Base-by-base conservation (phyloP, 768 basidiomycete genomes). In the Phallus indusiatus region DNA sequence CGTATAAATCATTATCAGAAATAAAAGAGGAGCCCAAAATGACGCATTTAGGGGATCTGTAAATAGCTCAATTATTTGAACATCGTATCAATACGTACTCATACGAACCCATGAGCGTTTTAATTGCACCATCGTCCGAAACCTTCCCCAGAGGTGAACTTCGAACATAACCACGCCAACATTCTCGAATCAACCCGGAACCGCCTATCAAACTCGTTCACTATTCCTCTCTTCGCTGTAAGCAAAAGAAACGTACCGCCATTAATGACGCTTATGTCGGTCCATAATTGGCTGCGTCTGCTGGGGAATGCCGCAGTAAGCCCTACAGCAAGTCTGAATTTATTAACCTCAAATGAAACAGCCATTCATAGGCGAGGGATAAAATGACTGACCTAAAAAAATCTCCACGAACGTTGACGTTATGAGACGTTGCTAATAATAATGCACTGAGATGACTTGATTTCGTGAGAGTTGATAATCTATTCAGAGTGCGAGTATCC, bases 1-100 rank as follows among this genome's bases (percentile, higher is more conserved):
- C 1, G 83, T 79, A 70, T 96, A 95, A 11, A 96, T 70, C 54
- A 94, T 86, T 1, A 82, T 78, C 8, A 94, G 79, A 57, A 96
- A 79, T 8, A 97, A 73, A 1, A 98, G 71, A 1, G 88, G 76
- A 0, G 85, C 78, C 83, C 89, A 93, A 10, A 74, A 69, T 0
- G 69, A 22, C 0, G 72, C 73, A 55, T 80, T 72, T 1, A 72
- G 67, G 0, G 77, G 69, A 60, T 84, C 84, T 79, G 57, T 16
- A 56, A n/a, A 42, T 48, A n/a, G 35, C 34, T 51, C n/a, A 5
- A 42, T 33, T 5, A 21, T 42, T 60, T 37, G 34, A 55, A 11
- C 46, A 34, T n/a, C n/a, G n/a, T 22, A 9, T 28, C 7, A 2
- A 28, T 28, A 28, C 28, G 28, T 28, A 7, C 12, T 11, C 51